A percentile compares a stretch with the other conserved stretches of the same genome.
Evolutionary conservation across 2,329 filamentous ascomycete genomes (phyloP).

Genomic region (Clarireedia paspali): DNA sequence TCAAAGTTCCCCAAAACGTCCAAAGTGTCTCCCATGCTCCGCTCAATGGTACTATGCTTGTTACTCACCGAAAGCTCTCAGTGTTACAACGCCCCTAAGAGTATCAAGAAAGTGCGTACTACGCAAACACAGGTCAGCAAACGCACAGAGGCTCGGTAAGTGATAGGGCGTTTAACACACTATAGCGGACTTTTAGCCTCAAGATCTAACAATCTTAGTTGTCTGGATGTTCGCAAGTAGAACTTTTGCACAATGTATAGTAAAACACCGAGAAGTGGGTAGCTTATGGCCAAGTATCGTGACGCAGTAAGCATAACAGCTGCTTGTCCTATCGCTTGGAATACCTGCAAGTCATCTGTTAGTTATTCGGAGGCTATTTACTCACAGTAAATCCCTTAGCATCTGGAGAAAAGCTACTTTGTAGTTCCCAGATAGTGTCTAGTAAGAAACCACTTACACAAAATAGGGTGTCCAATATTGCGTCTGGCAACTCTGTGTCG

Average conservation of each 20-base stretch:
- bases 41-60: background rate
- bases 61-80: slow-evolving; percentile 40
- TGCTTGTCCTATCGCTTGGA: background rate
- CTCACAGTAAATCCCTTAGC: background rate
- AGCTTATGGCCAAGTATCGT: slow-evolving; percentile 6
- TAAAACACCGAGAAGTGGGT: slow-evolving; percentile 8
- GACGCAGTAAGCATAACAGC: slow-evolving; percentile 8
- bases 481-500: slow-evolving; percentile 21
- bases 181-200: slow-evolving; percentile 37
- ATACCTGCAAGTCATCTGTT: background rate
- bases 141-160: background rate
- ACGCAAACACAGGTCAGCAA: background rate
- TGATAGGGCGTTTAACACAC: background rate
- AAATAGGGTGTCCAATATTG: slow-evolving; percentile 9
- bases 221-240: slow-evolving; percentile 40
- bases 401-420: too few relatives aligned
- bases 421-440: background rate
- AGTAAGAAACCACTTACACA: background rate
- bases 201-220: slow-evolving; percentile 39
- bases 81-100: slow-evolving; percentile 36
- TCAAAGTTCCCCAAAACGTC: background rate
- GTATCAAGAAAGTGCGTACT: slow-evolving; percentile 37
- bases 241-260: slow-evolving; percentile 30
- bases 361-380: background rate
- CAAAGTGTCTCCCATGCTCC: background rate